Evolutionary conservation across 495 filamentous ascomycete genomes (phyloP).

Genomic region (Physcia stellaris): DNA sequence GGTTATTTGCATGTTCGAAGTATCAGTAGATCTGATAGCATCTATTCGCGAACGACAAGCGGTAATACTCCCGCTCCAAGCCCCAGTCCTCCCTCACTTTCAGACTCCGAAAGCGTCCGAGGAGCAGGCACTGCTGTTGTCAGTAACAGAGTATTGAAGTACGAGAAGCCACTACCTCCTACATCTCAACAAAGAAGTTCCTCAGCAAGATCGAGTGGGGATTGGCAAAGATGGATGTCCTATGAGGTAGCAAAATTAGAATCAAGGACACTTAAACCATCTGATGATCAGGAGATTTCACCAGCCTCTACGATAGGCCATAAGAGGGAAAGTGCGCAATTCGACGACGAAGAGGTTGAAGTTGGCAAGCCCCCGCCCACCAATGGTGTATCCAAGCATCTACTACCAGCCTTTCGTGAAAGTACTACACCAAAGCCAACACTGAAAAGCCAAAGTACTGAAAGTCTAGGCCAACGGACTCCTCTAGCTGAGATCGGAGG

Average conservation of each 20-base stretch:
- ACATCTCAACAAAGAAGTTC: neutral
- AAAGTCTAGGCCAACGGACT: conserved; percentile 1
- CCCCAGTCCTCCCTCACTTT: conserved; percentile 2
- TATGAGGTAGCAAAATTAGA: conserved; percentile 8
- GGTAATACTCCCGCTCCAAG: conserved; percentile 23
- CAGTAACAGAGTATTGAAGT: conserved; percentile 1
- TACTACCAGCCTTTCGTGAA: conserved; percentile 3
- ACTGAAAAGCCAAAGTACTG: neutral
- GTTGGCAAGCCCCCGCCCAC: conserved; percentile 4
- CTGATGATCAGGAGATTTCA: neutral
- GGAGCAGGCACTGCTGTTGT: conserved; percentile 12
- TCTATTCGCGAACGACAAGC: conserved; percentile 43
- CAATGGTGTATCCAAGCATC: neutral
- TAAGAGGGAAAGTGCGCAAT: conserved; percentile 13
- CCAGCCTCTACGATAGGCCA: conserved; percentile 5
- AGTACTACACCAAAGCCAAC: neutral
- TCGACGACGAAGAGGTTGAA: conserved; percentile 6
- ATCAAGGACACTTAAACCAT: neutral
- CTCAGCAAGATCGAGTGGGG: neutral
- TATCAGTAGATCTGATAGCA: conserved; percentile 29
- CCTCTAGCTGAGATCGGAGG: conserved; percentile 1
- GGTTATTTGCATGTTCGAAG: conserved; percentile 4
- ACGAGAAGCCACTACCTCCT: neutral
- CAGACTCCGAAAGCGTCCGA: conserved; percentile 2
- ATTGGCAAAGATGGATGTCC: conserved; percentile 13